Conservation (phyloP, 495 filamentous ascomycete species). For the Podospora pseudoanserina region DNA sequence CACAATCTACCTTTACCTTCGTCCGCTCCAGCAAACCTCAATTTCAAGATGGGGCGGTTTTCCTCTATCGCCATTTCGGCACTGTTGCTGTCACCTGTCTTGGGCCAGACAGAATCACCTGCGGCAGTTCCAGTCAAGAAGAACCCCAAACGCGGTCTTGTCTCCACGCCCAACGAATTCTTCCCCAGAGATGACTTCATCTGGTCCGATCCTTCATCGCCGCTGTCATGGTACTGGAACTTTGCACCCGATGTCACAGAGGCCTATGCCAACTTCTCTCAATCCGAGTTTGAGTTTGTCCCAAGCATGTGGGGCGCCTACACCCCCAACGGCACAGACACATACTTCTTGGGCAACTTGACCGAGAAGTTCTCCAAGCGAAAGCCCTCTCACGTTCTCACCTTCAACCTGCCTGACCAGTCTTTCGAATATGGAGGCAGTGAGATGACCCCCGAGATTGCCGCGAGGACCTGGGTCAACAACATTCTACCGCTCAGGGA, state of each 20-base stretch:
- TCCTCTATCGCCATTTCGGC: background rate
- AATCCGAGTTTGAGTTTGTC: constrained; percentile 53
- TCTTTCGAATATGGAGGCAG: constrained; percentile 47
- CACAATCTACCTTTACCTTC: constrained; percentile 13
- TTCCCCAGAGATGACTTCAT: constrained; percentile 49
- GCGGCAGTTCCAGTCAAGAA: background rate
- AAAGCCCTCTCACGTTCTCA: constrained; percentile 55
- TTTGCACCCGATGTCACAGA: constrained; percentile 48
- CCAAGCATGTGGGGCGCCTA: constrained; percentile 62
- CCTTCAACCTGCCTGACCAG: constrained; percentile 65
- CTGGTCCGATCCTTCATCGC: constrained; percentile 40
- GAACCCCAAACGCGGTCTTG: constrained; percentile 56
- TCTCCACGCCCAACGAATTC: constrained; percentile 45
- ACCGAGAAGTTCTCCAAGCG: constrained; percentile 35
- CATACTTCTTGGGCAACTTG: constrained; percentile 47
- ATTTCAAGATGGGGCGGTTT: constrained; percentile 5
- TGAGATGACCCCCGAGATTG: constrained; percentile 43
- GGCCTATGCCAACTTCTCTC: constrained; percentile 32
- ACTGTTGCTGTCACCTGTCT: constrained; percentile 1
- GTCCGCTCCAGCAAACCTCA: background rate
- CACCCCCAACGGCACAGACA: constrained; percentile 37
- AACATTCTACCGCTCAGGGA: constrained; percentile 55
- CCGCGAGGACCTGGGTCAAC: constrained; percentile 54
- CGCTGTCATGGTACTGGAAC: constrained; percentile 70
- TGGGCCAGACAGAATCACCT: background rate